Evolutionary conservation across 805 yeast genomes (phyloP).

Genomic region (Jamesozyma gamospora): DNA sequence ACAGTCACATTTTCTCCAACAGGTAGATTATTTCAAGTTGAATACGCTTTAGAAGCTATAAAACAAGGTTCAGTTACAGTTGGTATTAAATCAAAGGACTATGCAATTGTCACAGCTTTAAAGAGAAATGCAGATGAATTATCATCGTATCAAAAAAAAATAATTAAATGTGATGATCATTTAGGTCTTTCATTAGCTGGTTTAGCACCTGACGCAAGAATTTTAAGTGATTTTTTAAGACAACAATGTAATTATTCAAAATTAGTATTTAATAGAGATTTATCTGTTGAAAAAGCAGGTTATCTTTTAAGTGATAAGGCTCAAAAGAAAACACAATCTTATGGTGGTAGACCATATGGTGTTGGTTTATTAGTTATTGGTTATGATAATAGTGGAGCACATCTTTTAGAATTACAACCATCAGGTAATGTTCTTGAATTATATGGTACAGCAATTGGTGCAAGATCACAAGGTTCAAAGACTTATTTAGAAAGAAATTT

Average conservation of each 20-base stretch:
- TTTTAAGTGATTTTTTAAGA: slow-evolving; percentile 77
- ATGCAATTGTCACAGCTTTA: slow-evolving; percentile 87
- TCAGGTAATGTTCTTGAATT: slow-evolving; percentile 89
- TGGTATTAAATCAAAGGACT: slow-evolving; percentile 76
- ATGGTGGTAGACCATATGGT: slow-evolving; percentile 96
- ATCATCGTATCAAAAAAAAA: slow-evolving; percentile 92
- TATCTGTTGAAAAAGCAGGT: slow-evolving; percentile 76
- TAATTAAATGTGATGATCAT: slow-evolving; percentile 85
- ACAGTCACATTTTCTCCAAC: slow-evolving; percentile 98
- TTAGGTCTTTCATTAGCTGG: slow-evolving; percentile 95
- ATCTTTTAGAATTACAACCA: slow-evolving; percentile 89
- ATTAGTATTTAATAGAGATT: slow-evolving; percentile 76
- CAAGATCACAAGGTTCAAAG: slow-evolving; percentile 96
- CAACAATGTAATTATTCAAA: slow-evolving; percentile 85
- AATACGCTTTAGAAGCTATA: slow-evolving; percentile 94
- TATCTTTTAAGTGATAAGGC: slow-evolving; percentile 90
- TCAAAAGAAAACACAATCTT: slow-evolving; percentile 89
- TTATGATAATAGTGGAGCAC: slow-evolving; percentile 88
- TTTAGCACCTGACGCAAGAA: slow-evolving; percentile 96
- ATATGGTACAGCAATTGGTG: slow-evolving; percentile 92
- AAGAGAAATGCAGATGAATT: slow-evolving; percentile 96
- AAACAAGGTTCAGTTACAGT: slow-evolving; percentile 98
- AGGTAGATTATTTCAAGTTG: slow-evolving; percentile 95
- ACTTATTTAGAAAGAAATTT: slow-evolving; percentile 86
- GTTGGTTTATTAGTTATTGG: slow-evolving; percentile 90